Evolutionary conservation across 192 early-diverging fungal species (phyloP), one percentile per base, ranked within the genome.

Genomic region (Coemansia sp.): DNA sequence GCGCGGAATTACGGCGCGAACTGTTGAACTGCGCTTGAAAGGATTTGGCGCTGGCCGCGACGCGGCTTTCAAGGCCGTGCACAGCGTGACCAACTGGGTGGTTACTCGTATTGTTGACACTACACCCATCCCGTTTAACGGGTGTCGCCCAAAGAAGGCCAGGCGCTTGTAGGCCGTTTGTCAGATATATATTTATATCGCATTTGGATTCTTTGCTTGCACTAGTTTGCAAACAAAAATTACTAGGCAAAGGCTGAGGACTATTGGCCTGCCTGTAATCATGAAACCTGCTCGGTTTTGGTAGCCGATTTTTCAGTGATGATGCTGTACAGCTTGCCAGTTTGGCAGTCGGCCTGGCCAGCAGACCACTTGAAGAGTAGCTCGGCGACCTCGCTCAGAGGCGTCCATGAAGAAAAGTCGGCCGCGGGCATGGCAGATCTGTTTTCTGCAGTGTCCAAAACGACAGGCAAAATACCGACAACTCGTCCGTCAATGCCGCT

Each of bases 41-140:
- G 91, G 92, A 21, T 94, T 94, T 69, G 95, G 95, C 3, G 83
- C 88, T 1, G 95, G 92, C 5, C 70, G 95, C 33, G 92, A 95
- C 65, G 92, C 92, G 40, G 89, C 88, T 0, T 94, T 90, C 80
- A 88, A 91, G 69, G 92, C 93, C 4, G 65, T 95, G 10, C 69
- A 82, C 22, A 81, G 85, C 9, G 62, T 84, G 30, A 90, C 89
- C 7, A 72, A 67, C 53, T 94, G 92, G 90, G 78, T 69, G 22
- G 73, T 95, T 42, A 80, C 67, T 47, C 75, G 87, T 17, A 78
- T 98, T 25, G 84, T 86, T 8, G 95, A 98, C 70, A 83, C 85
- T 23, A 98, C 93, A n/a, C 89, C 91, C 21, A 80, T 94, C 41
- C 85, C 90, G 45, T 90, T 90, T 70, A 91, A 87, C 51, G 95